phyloP scores from a whole-genome alignment of 352 stramenopile species.

The Phytophthora chlamydospora region DNA sequence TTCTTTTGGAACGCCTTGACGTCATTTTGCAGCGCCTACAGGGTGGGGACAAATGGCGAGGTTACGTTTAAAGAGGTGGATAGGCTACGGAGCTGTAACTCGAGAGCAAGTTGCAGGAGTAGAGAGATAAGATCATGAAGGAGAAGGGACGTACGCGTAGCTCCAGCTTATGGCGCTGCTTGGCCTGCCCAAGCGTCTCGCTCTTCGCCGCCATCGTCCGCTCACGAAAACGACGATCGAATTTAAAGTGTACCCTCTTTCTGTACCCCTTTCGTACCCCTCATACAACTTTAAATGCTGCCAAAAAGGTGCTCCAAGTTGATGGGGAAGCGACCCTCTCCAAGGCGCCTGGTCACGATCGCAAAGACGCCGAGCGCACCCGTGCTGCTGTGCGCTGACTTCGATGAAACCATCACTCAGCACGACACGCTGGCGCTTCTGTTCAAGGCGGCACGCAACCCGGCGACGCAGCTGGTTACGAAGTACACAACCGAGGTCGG shows the following conservation, averaged over 20 bases:
- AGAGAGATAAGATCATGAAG: neutral
- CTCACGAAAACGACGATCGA: no score
- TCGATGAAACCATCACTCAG: slow-evolving; percentile 75
- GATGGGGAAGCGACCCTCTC: neutral
- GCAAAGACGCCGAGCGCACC: neutral
- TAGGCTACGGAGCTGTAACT: slow-evolving; percentile 4
- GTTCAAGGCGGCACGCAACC: slow-evolving; percentile 39
- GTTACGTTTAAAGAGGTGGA: neutral
- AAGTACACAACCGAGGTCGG: slow-evolving; percentile 44
- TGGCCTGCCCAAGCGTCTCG: slow-evolving; percentile 81
- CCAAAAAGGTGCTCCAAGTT: neutral
- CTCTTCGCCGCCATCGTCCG: slow-evolving; percentile 50
- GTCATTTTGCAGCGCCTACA: slow-evolving; percentile 78
- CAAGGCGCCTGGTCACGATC: neutral
- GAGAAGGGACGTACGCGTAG: slow-evolving; percentile 58
- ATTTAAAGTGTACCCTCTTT: neutral
- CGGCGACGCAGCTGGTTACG: slow-evolving; percentile 29
- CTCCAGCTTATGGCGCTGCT: slow-evolving; percentile 90
- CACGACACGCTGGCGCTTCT: slow-evolving; percentile 66
- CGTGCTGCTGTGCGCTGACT: slow-evolving; percentile 70
- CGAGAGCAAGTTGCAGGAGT: neutral
- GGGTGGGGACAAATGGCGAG: neutral
- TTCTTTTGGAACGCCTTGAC: slow-evolving; percentile 87
- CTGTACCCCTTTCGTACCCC: slow-evolving; percentile 1
- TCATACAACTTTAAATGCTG: neutral